Percentiles rank a stretch among this genome's conserved stretches.
Evolutionary conservation across 1,284 basidiomycete genomes (phyloP).

Genomic region (Agaricales sp.): DNA sequence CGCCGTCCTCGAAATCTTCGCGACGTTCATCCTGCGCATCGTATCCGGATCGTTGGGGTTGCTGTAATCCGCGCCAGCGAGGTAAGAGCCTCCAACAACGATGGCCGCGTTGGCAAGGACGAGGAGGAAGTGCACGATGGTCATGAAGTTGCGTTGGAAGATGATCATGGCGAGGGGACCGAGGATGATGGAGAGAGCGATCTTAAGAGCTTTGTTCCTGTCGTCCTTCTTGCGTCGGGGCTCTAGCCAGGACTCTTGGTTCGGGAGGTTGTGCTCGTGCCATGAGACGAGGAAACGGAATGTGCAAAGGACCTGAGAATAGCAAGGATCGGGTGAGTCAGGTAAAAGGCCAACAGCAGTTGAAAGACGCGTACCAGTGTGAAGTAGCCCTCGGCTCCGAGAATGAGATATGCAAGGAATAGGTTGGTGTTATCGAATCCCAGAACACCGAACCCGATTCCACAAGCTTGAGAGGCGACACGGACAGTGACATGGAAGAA

Average conservation of each 20-base stretch:
- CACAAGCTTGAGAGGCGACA: constrained; percentile 22
- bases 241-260: constrained; percentile 23
- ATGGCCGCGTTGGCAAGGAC: constrained; percentile 21
- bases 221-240: constrained; percentile 13
- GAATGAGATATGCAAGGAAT: constrained; percentile 17
- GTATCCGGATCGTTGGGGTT: constrained; percentile 11
- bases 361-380: constrained; percentile 12
- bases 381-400: constrained; percentile 20
- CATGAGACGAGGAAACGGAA: constrained; percentile 24
- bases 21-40: constrained; percentile 10
- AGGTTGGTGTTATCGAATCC: constrained; percentile 17
- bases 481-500: constrained; percentile 4
- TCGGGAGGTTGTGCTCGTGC: constrained; percentile 22
- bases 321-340: no score
- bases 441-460: constrained; percentile 20
- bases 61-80: constrained; percentile 16
- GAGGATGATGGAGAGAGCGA: constrained; percentile 10
- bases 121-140: constrained; percentile 18
- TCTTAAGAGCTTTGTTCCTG: constrained; percentile 6
- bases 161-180: constrained; percentile 13
- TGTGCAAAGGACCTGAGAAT: constrained; percentile 15
- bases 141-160: constrained; percentile 16
- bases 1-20: constrained; percentile 18
- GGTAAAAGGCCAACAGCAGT: neutral
- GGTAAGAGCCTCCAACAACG: constrained; percentile 19